Percentiles rank a stretch among this genome's conserved stretches.
phyloP scores from a whole-genome alignment of 345 rosid species.

The Pistacia vera region DNA sequence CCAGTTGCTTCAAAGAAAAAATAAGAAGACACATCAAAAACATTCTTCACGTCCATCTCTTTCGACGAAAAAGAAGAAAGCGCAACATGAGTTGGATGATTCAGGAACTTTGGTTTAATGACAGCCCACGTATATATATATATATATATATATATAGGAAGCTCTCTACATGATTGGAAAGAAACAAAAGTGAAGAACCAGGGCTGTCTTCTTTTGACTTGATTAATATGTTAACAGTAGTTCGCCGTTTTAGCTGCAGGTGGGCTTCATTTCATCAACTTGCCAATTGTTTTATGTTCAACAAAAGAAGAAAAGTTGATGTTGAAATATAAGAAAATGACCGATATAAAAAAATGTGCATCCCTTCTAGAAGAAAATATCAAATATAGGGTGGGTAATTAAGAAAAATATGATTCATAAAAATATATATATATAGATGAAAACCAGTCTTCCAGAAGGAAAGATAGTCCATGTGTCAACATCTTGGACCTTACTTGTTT shows the following conservation, averaged over 20 bases:
- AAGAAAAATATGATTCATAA: background rate
- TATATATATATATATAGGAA: too few relatives aligned
- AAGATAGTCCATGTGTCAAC: background rate
- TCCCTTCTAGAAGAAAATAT: constrained; percentile 7
- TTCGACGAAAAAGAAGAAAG: background rate
- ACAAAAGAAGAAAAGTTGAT: too few relatives aligned
- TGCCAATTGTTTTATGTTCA: background rate
- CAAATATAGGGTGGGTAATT: background rate
- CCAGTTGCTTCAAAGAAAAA: constrained; percentile 67
- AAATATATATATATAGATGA: background rate
- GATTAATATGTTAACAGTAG: background rate
- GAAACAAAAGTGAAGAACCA: background rate
- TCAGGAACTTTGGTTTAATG: too few relatives aligned
- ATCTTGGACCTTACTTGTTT: background rate
- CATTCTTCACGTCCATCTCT: constrained; percentile 23
- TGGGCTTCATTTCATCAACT: background rate
- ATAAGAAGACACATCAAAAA: constrained; percentile 45
- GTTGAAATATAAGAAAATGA: background rate
- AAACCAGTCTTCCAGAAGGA: background rate
- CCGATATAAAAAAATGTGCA: background rate
- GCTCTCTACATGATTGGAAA: background rate
- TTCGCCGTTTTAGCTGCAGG: background rate
- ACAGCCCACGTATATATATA: too few relatives aligned
- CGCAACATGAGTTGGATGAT: background rate
- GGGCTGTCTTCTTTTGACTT: constrained; percentile 11